phyloP scores from a whole-genome alignment of 148 eudicot species.

The Camellia granthamiana region DNA sequence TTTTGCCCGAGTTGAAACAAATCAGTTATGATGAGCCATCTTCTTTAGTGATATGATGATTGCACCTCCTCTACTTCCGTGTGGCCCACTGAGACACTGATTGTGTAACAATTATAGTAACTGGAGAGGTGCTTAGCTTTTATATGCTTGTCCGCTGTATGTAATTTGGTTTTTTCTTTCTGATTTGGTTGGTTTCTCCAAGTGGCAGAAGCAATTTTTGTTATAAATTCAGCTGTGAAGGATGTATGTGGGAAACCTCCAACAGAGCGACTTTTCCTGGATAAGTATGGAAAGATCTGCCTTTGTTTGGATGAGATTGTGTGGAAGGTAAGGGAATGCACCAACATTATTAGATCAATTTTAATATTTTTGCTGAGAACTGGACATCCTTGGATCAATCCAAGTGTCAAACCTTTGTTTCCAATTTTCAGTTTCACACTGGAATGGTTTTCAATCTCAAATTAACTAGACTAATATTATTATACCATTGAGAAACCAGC shows the following conservation, averaged over 20 bases:
- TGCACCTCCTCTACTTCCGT: background rate
- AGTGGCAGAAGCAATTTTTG: slow-evolving; percentile 87
- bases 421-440: background rate
- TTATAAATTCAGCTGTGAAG: slow-evolving; percentile 75
- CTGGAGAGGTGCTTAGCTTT: background rate
- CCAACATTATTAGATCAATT: background rate
- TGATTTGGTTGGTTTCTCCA: slow-evolving; percentile 18
- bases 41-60: background rate
- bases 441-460: background rate
- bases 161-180: background rate
- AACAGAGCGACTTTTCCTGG: slow-evolving; percentile 87
- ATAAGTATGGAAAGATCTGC: slow-evolving; percentile 96
- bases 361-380: background rate
- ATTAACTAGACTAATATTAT: background rate
- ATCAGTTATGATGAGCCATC: background rate
- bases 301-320: slow-evolving; percentile 93
- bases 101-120: background rate
- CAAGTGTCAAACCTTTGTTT: background rate
- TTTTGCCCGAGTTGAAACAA: background rate
- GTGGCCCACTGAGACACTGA: background rate
- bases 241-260: slow-evolving; percentile 96
- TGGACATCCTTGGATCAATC: background rate
- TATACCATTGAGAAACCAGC: background rate
- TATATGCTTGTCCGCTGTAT: slow-evolving; percentile 3
- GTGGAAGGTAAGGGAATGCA: slow-evolving; percentile 62